phyloP scores from a whole-genome alignment of 208 protist genomes.

The Acanthamoeba castellanii region DNA sequence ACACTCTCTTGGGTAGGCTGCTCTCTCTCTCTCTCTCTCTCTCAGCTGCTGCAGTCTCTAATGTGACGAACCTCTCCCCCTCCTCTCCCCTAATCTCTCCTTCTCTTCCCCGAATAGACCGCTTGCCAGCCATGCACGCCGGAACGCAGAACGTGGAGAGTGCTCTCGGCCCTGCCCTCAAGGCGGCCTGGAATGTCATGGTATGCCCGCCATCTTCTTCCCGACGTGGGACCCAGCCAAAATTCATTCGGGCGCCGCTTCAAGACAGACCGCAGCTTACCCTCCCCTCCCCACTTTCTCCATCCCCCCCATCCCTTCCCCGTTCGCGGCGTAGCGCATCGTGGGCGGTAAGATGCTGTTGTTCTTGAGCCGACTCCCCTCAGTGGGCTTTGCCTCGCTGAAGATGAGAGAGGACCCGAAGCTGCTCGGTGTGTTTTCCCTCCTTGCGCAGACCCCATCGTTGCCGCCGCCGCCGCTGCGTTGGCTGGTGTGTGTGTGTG shows the following conservation, averaged over 20 bases:
- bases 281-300: background rate
- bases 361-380: conserved; percentile 93
- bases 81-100: background rate
- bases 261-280: too few species aligned
- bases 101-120: conserved; percentile 71
- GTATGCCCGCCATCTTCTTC: conserved; percentile 36
- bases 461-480: too few species aligned
- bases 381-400: conserved; percentile 92
- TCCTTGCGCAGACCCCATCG: background rate
- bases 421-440: conserved; percentile 77
- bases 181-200: conserved; percentile 93
- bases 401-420: conserved; percentile 92
- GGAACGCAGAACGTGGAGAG: conserved; percentile 90
- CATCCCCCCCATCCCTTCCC: background rate
- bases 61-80: too few species aligned
- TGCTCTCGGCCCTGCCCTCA: conserved; percentile 94
- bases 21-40: background rate
- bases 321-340: conserved; percentile 72
- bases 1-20: conserved; percentile 72
- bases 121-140: conserved; percentile 87
- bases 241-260: too few species aligned
- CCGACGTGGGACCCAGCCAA: background rate
- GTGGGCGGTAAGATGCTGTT: conserved; percentile 95
- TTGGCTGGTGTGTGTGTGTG: too few species aligned
- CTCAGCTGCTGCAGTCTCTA: background rate